Conservation (phyloP, 148 eudicot species). For the Pouteria glomerata region DNA sequence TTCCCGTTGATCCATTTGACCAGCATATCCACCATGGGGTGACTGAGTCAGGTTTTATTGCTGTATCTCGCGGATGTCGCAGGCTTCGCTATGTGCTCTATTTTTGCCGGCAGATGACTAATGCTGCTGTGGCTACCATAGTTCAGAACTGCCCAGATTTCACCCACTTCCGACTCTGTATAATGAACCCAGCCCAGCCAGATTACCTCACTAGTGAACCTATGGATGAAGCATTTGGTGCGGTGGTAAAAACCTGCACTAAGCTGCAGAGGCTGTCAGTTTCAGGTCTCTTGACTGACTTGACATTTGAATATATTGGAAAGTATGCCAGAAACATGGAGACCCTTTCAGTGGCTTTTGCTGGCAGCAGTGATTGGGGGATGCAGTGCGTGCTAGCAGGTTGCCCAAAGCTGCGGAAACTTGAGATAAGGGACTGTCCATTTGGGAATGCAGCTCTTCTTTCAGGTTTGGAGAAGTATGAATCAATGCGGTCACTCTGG, state of each 20-base stretch:
- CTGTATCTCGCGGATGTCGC: conserved; percentile 73
- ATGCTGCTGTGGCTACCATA: conserved; percentile 66
- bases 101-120: conserved; percentile 86
- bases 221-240: conserved; percentile 85
- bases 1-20: conserved; percentile 72
- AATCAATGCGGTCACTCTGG: conserved; percentile 85
- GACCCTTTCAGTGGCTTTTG: conserved; percentile 88
- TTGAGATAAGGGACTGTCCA: conserved; percentile 86
- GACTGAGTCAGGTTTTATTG: conserved; percentile 64
- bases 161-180: conserved; percentile 84
- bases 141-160: conserved; percentile 72
- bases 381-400: conserved; percentile 72
- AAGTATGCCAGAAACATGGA: conserved; percentile 76
- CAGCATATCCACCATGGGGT: conserved; percentile 48
- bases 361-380: conserved; percentile 72
- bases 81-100: conserved; percentile 68
- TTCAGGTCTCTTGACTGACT: conserved; percentile 74
- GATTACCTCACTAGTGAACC: conserved; percentile 68
- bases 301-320: conserved; percentile 71
- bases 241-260: conserved; percentile 62
- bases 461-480: conserved; percentile 60
- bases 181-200: conserved; percentile 70
- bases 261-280: conserved; percentile 65
- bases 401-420: conserved; percentile 65
- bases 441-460: conserved; percentile 72